phyloP scores from a whole-genome alignment of 106 monocot species.

The Allium cepa region DNA sequence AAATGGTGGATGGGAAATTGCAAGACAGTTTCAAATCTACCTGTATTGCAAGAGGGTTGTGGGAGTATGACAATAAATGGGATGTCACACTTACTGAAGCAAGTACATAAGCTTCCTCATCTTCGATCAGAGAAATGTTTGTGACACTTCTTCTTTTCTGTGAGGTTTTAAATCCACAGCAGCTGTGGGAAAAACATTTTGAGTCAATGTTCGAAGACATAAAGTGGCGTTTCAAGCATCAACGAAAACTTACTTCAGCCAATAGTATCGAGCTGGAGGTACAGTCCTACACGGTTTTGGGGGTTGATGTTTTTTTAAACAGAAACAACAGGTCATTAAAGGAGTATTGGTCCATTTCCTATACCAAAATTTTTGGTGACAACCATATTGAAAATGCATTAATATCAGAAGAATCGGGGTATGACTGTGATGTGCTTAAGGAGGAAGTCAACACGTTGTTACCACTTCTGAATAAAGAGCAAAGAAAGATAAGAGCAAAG shows the following conservation, averaged over 20 bases:
- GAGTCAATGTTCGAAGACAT: background rate
- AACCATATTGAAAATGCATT: background rate
- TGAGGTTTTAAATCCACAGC: background rate
- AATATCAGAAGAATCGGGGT: too few relatives aligned
- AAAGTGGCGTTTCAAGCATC: background rate
- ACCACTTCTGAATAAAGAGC: too few relatives aligned
- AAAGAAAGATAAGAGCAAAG: background rate
- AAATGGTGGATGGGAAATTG: too few relatives aligned
- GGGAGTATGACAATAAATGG: background rate
- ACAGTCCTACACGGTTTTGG: too few relatives aligned
- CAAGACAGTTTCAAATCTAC: too few relatives aligned
- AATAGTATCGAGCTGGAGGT: background rate
- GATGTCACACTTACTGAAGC: background rate
- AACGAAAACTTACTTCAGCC: background rate
- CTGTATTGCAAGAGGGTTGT: too few relatives aligned
- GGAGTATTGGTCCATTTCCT: background rate
- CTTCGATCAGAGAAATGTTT: too few relatives aligned
- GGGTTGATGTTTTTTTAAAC: too few relatives aligned
- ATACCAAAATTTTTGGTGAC: background rate
- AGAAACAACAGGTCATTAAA: too few relatives aligned
- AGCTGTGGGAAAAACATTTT: background rate
- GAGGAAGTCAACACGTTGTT: too few relatives aligned
- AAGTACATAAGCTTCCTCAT: background rate
- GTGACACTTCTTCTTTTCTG: background rate
- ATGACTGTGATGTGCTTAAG: too few relatives aligned